Evolutionary conservation across 139 green algal species (phyloP).

Genomic region (Chlorella vulgaris): DNA sequence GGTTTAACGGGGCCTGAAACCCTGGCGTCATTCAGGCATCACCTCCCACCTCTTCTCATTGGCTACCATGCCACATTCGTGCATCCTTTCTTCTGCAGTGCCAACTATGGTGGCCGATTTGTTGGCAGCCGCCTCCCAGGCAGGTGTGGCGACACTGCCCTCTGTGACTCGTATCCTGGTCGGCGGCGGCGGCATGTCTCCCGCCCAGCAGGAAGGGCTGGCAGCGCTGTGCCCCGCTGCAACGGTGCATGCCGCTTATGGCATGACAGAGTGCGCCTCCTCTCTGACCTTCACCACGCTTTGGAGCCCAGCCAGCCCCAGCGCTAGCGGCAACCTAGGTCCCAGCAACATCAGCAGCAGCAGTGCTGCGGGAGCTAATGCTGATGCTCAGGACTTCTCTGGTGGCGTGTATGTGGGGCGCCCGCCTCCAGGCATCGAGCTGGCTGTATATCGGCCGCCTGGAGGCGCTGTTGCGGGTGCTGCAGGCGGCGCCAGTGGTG

Average conservation of each 20-base stretch:
- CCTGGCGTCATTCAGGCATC: not conserved
- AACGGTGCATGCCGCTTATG: slow-evolving; percentile 76
- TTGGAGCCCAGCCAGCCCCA: not conserved
- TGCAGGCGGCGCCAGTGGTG: not conserved
- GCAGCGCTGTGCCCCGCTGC: slow-evolving; percentile 61
- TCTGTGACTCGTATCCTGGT: slow-evolving; percentile 49
- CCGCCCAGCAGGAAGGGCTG: not conserved
- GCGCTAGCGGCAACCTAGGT: not conserved
- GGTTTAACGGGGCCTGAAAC: too few species aligned
- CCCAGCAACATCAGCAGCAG: too few species aligned
- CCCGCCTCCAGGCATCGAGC: slow-evolving; percentile 54
- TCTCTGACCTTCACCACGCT: slow-evolving; percentile 81
- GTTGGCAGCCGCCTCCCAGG: slow-evolving; percentile 23
- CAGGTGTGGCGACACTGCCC: not conserved
- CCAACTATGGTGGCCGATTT: slow-evolving; percentile 88
- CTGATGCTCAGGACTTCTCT: too few species aligned
- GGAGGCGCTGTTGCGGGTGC: not conserved
- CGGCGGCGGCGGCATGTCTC: slow-evolving; percentile 48
- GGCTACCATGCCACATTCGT: too few species aligned
- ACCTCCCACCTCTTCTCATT: not conserved
- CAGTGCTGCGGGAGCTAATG: too few species aligned
- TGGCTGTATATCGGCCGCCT: slow-evolving; percentile 38
- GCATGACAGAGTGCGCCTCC: slow-evolving; percentile 87
- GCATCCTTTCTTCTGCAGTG: slow-evolving; percentile 23
- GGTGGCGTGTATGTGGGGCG: slow-evolving; percentile 48